Percentiles rank a stretch among this genome's conserved stretches.
phyloP scores from a whole-genome alignment of 768 basidiomycete species.

The Tricholoma sp. region DNA sequence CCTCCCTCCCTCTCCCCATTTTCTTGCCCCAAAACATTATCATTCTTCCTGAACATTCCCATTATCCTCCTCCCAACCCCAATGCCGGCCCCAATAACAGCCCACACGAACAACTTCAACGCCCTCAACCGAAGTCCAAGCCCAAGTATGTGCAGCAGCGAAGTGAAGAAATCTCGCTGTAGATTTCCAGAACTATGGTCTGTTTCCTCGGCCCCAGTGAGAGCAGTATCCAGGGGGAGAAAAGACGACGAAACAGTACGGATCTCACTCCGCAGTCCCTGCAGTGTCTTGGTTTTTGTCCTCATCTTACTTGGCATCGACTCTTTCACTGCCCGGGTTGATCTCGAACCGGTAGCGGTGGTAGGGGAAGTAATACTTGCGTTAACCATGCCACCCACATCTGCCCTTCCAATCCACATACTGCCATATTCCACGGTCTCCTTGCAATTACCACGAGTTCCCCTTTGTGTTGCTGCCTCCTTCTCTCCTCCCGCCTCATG shows the following conservation, averaged over 20 bases:
- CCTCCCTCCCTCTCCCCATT: background rate
- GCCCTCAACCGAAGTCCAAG: background rate
- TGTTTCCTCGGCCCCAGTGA: background rate
- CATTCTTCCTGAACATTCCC: background rate
- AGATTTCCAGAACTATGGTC: background rate
- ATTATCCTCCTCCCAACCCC: background rate
- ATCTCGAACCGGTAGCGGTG: background rate
- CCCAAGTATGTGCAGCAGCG: background rate
- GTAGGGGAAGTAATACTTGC: background rate
- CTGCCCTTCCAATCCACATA: constrained; percentile 2
- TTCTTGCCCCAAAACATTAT: background rate
- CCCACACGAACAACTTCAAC: background rate
- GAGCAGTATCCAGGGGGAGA: background rate
- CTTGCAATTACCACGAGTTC: background rate
- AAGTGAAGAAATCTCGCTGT: background rate
- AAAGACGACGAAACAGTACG: background rate
- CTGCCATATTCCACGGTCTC: constrained; percentile 11
- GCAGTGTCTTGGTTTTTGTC: background rate
- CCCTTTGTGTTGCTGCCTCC: too few species aligned
- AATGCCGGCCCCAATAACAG: background rate
- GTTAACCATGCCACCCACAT: constrained; percentile 5
- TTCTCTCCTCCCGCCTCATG: background rate
- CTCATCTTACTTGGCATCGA: background rate
- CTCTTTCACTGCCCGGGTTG: background rate
- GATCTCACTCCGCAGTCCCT: background rate